These are phyloP conservation scores for Claviceps sp. DNA, from an alignment of 2,329 filamentous ascomycete species.

Conservation along the genomic window DNA sequence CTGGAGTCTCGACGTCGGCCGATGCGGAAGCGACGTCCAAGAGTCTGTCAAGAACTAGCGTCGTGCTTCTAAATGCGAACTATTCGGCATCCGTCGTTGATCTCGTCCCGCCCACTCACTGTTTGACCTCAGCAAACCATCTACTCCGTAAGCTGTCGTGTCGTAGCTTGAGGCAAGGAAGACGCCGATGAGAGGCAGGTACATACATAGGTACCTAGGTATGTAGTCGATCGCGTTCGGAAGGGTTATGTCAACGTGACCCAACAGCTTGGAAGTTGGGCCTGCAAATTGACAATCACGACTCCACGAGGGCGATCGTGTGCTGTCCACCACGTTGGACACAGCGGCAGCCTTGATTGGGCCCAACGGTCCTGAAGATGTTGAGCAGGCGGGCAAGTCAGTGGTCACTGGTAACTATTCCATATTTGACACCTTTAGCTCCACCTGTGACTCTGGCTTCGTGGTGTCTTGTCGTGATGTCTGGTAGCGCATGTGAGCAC, in stretches of 20 bases:
- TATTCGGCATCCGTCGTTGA: background rate
- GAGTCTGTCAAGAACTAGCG: background rate
- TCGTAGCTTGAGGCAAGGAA: no score
- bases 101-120: background rate
- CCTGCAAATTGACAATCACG: background rate
- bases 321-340: background rate
- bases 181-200: no score
- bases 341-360: background rate
- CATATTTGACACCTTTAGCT: background rate
- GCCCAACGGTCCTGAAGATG: background rate
- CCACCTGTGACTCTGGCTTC: background rate
- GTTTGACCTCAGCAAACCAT: background rate
- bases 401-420: background rate
- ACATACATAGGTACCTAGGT: no score
- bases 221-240: background rate
- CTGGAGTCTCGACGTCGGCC: background rate
- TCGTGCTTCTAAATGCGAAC: background rate
- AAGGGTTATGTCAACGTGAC: background rate
- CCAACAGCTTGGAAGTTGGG: background rate
- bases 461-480: background rate
- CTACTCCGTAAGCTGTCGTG: background rate
- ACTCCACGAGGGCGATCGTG: background rate
- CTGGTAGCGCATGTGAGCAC: background rate
- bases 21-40: background rate
- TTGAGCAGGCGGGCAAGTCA: background rate